Percentiles rank a stretch among this genome's conserved stretches.
Evolutionary conservation across 768 basidiomycete species (phyloP).

Genomic region (Suillus ampliporus): DNA sequence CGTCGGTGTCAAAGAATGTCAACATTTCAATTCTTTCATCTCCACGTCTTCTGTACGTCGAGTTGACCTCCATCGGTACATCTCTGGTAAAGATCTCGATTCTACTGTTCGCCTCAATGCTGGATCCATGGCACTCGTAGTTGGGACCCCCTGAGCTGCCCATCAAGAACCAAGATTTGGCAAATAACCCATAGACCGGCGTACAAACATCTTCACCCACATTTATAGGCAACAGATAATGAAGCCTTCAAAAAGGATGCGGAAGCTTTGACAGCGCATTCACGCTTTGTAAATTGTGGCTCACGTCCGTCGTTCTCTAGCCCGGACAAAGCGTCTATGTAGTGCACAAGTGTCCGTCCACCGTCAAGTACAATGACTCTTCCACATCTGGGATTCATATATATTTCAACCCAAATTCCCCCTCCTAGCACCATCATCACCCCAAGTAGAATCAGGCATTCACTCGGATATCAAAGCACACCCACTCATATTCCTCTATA

Average conservation of each 20-base stretch:
- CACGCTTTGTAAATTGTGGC: constrained; percentile 1
- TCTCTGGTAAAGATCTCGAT: not conserved
- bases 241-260: not conserved
- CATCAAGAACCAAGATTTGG: no score
- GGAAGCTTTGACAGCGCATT: constrained; percentile 2
- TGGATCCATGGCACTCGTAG: not conserved
- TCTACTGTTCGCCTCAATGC: not conserved
- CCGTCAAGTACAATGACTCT: not conserved
- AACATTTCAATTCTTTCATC: no score
- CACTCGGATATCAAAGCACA: not conserved
- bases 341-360: not conserved
- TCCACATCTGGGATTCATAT: constrained; percentile 1
- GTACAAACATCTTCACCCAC: not conserved
- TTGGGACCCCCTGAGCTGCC: not conserved
- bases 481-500: not conserved
- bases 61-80: not conserved
- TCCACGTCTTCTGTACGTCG: not conserved
- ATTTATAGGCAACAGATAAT: not conserved
- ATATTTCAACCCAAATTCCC: not conserved
- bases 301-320: not conserved
- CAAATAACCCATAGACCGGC: no score
- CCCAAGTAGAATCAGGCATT: not conserved
- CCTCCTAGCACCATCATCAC: not conserved
- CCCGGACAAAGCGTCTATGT: constrained; percentile 1
- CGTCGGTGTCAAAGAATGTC: not conserved